Conservation (phyloP, 1,139 yeast genomes). For the Saccharomyces uvarum region DNA sequence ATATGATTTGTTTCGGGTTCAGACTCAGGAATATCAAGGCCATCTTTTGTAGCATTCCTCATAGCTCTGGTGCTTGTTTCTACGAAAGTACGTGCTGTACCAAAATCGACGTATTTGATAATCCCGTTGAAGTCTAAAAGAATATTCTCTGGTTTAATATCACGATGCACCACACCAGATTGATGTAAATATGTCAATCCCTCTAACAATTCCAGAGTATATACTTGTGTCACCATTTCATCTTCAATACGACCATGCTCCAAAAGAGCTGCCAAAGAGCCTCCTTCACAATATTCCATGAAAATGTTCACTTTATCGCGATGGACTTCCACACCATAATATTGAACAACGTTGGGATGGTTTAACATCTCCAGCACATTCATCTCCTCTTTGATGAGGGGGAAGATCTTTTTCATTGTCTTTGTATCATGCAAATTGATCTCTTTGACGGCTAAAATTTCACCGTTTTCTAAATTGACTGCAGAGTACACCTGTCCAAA, state of each 20-base stretch:
- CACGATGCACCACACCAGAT: conserved; percentile 87
- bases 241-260: conserved; percentile 89
- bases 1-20: conserved; percentile 11
- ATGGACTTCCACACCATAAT: conserved; percentile 92
- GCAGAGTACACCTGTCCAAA: conserved; percentile 91
- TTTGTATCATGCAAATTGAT: conserved; percentile 81
- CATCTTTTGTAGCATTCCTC: neutral
- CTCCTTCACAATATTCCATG: conserved; percentile 95
- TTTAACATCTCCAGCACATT: conserved; percentile 85
- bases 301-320: conserved; percentile 87
- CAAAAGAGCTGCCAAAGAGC: conserved; percentile 73
- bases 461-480: conserved; percentile 85
- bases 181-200: conserved; percentile 89
- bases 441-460: conserved; percentile 92
- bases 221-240: conserved; percentile 82
- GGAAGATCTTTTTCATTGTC: conserved; percentile 72
- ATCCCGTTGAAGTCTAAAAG: conserved; percentile 83
- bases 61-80: neutral
- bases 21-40: neutral
- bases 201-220: conserved; percentile 84
- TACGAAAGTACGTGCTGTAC: conserved; percentile 67
- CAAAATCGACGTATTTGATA: conserved; percentile 87
- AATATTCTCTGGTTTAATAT: conserved; percentile 88
- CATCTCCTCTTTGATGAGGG: conserved; percentile 90
- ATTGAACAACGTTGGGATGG: conserved; percentile 91